phyloP scores from a whole-genome alignment of 495 filamentous ascomycete species.

The Trichoderma asperelloides region DNA sequence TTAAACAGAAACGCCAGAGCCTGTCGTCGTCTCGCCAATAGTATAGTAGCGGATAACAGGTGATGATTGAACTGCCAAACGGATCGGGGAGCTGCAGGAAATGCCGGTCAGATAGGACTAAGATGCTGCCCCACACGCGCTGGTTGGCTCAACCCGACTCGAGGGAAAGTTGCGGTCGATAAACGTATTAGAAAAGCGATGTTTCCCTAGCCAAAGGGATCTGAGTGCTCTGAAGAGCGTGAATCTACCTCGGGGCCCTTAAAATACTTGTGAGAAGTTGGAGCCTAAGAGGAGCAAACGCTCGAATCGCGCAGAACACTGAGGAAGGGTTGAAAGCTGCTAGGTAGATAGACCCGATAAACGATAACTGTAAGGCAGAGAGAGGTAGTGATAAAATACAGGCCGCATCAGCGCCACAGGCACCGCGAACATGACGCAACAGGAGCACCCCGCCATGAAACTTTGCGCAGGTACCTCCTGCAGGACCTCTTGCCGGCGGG shows the following conservation, averaged over 20 bases:
- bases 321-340: too few species aligned
- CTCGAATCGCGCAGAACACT: too few species aligned
- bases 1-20: background rate
- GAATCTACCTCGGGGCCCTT: too few species aligned
- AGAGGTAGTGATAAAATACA: background rate
- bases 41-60: background rate
- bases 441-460: background rate
- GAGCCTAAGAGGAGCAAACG: too few species aligned
- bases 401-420: background rate
- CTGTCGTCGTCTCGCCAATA: background rate
- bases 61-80: background rate
- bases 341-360: background rate
- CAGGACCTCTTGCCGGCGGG: background rate
- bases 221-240: too few species aligned
- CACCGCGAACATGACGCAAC: constrained; percentile 4
- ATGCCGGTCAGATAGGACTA: background rate
- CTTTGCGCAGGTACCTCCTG: constrained; percentile 7
- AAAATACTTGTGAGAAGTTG: too few species aligned
- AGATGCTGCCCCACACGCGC: background rate
- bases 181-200: too few species aligned
- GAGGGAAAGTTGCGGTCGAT: too few species aligned
- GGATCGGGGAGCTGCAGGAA: background rate
- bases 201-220: too few species aligned
- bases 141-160: too few species aligned
- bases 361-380: background rate